Evolutionary conservation across 192 early-diverging fungal genomes (phyloP), one percentile per base, ranked within the genome.

Genomic region (Gryganskiella cystojenkinii): DNA sequence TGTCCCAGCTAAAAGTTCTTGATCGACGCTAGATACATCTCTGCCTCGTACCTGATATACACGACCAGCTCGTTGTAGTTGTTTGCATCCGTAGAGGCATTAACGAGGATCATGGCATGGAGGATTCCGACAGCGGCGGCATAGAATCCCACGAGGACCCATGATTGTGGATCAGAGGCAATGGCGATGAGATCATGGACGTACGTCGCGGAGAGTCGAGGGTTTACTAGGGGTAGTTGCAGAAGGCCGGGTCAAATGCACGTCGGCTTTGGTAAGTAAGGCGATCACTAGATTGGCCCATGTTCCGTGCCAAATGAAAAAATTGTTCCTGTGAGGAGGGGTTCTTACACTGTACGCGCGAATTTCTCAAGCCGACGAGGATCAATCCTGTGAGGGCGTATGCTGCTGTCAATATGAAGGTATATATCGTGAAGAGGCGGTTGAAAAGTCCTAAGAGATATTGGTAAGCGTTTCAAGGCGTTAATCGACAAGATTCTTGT

Each of bases 301-400:
- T 13, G 49, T 42, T 25, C 20, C 13, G 15, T 22, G 22, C 20
- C 3, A 25, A 53, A 46, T 10, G 10, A 8, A 40, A 22, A 4
- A 19, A 37, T 56, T 27, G 28, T 11, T n/a, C 13, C 19, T 34
- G 10, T 58, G 31, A 8, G 10, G n/a, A 45, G n/a, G n/a, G n/a
- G n/a, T n/a, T n/a, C 60, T 56, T 67, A 59, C 74, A 65, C 69
- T 67, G 47, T 42, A 78, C 74, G 22, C 61, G 53, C 17, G 66
- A 55, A 47, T 78, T 78, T 47, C 74, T 68, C 0, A 68, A 6
- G 0, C 74, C 74, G 4, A 78, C 49, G 33, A 78, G 66, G 20
- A 64, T 19, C 3, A 60, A 17, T 53, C 74, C 74, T 47, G 67
- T 57, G 15, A 59, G 25, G 33, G 63, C 68, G 46, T 52, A 78